Evolutionary conservation across 2,329 filamentous ascomycete genomes (phyloP), one percentile per base, ranked within the genome.

Genomic region (Elsinoe fawcettii): DNA sequence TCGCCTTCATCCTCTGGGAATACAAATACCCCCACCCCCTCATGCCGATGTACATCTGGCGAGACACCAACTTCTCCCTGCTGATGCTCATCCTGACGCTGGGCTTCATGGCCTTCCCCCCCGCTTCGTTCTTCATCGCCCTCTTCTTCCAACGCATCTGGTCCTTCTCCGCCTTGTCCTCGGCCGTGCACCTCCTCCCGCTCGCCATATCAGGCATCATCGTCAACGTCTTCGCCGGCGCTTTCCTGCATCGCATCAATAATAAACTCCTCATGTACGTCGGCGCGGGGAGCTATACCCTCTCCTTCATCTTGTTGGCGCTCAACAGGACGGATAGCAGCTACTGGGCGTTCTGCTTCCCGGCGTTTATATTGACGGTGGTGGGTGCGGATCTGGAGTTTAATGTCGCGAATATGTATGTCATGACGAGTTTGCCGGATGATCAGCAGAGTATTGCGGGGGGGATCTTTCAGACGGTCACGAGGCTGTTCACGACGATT

Each of bases 401-500:
- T 67, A 86, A 86, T 59, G 84, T 87, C 20, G 79, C 81, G 2
- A 87, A 88, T 77, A 84, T 87, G 78, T 87, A 87, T 61, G 83
- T 87, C 56, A 81, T 86, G 75, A 83, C 81, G 3, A 81, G 80
- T 0, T 77, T 87, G 55, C 82, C 83, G 0, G 67, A 73, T 1
- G 73, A 79, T n/a, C 80, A 85, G 61, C 83, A 88, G 63, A 82
- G 81, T 0, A 77, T 87, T 12, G 84, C 83, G 0, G 83, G 84
- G 5, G 83, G 83, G 1, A 81, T 88, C 39, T 83, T 87, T 64
- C 85, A 87, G 66, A 86, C 85, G 2, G 75, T 84, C 20, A 80
- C 81, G 41, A 78, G 83, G 57, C 72, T 87, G 2, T 79, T 78
- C 51, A 76, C 76, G 53, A 83, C 83, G 0, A 70, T 85, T 1